Evolutionary conservation across 2,329 filamentous ascomycete genomes (phyloP).

Genomic region (Venturia asperata): DNA sequence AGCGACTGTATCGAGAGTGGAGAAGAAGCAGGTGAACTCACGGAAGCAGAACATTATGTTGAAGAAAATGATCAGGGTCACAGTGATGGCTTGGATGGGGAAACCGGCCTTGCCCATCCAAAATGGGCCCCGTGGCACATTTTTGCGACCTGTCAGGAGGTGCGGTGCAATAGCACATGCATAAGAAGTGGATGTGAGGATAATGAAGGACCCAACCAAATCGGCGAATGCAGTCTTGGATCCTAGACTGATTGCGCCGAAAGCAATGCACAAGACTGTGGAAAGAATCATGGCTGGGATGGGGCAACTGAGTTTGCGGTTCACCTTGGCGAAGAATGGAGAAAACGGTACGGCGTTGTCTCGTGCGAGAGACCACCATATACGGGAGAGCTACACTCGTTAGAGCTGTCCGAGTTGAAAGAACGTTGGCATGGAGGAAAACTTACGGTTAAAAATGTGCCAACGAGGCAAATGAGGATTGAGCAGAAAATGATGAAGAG

Average conservation of each 20-base stretch:
- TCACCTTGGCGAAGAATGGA: constrained; percentile 46
- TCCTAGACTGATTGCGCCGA: constrained; percentile 52
- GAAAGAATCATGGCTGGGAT: constrained; percentile 53
- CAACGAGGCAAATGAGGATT: constrained; percentile 43
- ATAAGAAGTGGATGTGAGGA: constrained; percentile 50
- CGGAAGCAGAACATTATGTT: constrained; percentile 56
- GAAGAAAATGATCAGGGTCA: constrained; percentile 49
- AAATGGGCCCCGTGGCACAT: constrained; percentile 49
- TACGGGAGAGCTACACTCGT: constrained; percentile 21
- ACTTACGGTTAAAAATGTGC: constrained; percentile 46
- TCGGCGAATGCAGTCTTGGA: constrained; percentile 50
- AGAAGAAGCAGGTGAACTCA: constrained; percentile 30
- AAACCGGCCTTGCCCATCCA: constrained; percentile 47
- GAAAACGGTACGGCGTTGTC: constrained; percentile 56
- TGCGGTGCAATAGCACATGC: constrained; percentile 44
- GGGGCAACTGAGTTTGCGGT: constrained; percentile 50
- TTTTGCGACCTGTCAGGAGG: constrained; percentile 44
- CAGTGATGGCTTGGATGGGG: constrained; percentile 43
- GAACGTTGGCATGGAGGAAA: constrained; percentile 23
- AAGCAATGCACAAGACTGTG: constrained; percentile 29
- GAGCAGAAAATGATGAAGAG: constrained; percentile 48
- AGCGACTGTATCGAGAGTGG: neutral
- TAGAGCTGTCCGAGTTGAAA: neutral
- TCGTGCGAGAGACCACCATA: constrained; percentile 50
- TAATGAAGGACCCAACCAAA: constrained; percentile 52